These are phyloP conservation scores for Fusarium domesticum DNA, from an alignment of 2,329 filamentous ascomycete genomes.

Conservation along the genomic window DNA sequence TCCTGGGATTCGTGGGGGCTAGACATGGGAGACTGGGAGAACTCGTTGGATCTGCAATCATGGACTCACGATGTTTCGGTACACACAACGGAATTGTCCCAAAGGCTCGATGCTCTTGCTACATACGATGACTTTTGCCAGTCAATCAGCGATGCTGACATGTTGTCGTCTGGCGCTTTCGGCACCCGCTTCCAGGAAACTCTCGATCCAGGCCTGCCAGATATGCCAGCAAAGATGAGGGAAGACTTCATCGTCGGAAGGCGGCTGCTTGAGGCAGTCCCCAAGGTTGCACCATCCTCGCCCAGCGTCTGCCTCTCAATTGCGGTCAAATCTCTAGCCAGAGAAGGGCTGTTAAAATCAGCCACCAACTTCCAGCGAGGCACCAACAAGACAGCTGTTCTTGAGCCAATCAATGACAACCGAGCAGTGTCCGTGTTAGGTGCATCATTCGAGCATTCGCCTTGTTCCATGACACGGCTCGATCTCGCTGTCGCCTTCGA, in stretches of 20 bases:
- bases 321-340: constrained; percentile 30
- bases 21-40: constrained; percentile 58
- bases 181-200: constrained; percentile 44
- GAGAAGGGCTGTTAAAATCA: constrained; percentile 20
- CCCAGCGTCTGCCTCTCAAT: constrained; percentile 29
- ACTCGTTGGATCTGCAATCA: constrained; percentile 36
- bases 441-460: constrained; percentile 32
- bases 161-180: constrained; percentile 51
- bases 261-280: constrained; percentile 46
- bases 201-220: constrained; percentile 63
- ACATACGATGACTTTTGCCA: constrained; percentile 55
- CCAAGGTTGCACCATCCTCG: constrained; percentile 30
- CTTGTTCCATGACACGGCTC: constrained; percentile 40
- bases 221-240: constrained; percentile 44
- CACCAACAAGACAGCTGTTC: constrained; percentile 2
- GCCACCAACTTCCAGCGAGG: constrained; percentile 1
- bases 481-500: constrained; percentile 61
- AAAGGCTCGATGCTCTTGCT: constrained; percentile 41
- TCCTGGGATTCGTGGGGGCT: constrained; percentile 66
- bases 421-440: constrained; percentile 38
- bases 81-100: constrained; percentile 11
- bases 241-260: constrained; percentile 53
- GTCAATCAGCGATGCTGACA: constrained; percentile 63
- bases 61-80: constrained; percentile 36
- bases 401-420: constrained; percentile 34